Percentiles rank a stretch among this genome's conserved stretches.
phyloP scores from a whole-genome alignment of 1,284 basidiomycete species.

The Irpex sp. region DNA sequence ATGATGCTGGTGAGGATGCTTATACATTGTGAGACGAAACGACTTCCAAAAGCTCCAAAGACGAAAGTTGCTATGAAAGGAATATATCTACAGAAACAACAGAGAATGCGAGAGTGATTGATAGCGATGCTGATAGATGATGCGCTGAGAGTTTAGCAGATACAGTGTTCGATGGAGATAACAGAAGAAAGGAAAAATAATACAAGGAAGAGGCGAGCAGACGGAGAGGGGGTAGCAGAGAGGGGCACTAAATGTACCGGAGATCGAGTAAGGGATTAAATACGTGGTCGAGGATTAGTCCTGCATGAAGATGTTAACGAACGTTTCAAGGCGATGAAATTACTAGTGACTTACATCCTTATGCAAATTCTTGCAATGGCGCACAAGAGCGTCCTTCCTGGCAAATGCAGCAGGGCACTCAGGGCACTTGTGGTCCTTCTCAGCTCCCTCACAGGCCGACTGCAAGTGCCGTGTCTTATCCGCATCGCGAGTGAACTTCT shows the following conservation, averaged over 20 bases:
- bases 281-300: background rate
- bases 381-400: slow-evolving; percentile 8
- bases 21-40: background rate
- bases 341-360: background rate
- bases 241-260: background rate
- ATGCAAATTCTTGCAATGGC: background rate
- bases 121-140: background rate
- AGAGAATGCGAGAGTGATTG: background rate
- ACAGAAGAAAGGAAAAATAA: background rate
- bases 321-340: background rate
- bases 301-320: background rate
- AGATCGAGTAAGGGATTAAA: background rate
- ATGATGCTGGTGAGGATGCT: background rate
- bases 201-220: background rate
- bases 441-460: background rate
- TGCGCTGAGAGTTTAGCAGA: background rate
- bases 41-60: background rate
- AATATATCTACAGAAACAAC: background rate
- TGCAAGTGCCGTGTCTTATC: slow-evolving; percentile 10
- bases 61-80: background rate
- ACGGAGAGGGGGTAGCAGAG: background rate
- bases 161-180: background rate
- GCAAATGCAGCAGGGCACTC: slow-evolving; percentile 3
- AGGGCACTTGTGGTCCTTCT: background rate
- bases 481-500: slow-evolving; percentile 6